Evolutionary conservation across 371 early-diverging fungal species (phyloP).

Genomic region (Mortierella sp.): DNA sequence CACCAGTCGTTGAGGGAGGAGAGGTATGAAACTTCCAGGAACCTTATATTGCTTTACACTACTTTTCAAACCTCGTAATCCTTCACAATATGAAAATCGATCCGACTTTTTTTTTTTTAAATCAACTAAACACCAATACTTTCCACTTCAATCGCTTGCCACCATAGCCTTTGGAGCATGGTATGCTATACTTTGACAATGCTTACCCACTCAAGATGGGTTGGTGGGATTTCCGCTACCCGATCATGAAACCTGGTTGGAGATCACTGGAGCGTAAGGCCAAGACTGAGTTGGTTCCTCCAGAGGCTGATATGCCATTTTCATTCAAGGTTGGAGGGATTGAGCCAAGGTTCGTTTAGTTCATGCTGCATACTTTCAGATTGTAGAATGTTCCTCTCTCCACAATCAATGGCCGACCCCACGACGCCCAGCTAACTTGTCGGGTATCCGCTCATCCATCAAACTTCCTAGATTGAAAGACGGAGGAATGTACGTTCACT

Average conservation of each 20-base stretch:
- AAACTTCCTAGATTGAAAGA: constrained; percentile 57
- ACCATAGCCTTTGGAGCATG: constrained; percentile 30
- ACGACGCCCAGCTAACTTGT: not conserved
- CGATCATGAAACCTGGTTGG: constrained; percentile 50
- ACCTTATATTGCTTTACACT: not conserved
- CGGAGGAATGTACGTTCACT: constrained; percentile 69
- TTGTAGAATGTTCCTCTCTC: not conserved
- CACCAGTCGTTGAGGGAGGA: constrained; percentile 1
- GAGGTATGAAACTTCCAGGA: not conserved
- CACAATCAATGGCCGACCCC: not conserved
- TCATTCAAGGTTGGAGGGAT: constrained; percentile 61
- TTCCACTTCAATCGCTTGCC: not conserved
- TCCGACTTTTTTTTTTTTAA: not conserved
- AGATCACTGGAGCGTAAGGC: constrained; percentile 52
- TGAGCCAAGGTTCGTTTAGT: constrained; percentile 59
- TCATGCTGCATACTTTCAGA: not conserved
- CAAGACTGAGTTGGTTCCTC: constrained; percentile 57
- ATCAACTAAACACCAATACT: not conserved
- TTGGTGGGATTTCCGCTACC: constrained; percentile 52
- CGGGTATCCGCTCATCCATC: not conserved
- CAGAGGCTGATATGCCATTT: constrained; percentile 59
- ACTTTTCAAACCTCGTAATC: no score
- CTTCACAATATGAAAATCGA: no score
- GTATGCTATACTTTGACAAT: constrained; percentile 54
- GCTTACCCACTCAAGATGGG: constrained; percentile 56